These are phyloP conservation scores for Cladophialophora carrionii DNA, from an alignment of 2,329 filamentous ascomycete species.

Conservation along the genomic window DNA sequence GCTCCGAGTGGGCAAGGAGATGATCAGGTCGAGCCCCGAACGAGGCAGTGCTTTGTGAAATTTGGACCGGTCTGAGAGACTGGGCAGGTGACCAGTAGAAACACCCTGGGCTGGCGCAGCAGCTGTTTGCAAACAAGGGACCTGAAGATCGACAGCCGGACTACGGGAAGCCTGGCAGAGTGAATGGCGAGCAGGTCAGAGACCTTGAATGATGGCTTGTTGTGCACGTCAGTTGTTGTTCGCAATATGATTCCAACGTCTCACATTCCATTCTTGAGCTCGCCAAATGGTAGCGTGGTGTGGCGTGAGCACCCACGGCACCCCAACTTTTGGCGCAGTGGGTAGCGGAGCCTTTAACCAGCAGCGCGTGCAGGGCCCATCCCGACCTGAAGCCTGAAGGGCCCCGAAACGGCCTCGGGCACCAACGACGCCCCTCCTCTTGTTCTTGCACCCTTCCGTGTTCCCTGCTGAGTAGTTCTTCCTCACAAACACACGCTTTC, in stretches of 20 bases:
- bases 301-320: conserved; percentile 15
- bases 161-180: not conserved
- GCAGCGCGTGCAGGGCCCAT: not conserved
- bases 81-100: conserved; percentile 1
- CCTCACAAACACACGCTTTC: conserved; percentile 10
- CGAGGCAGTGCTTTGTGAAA: conserved; percentile 17
- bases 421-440: conserved; percentile 1
- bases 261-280: conserved; percentile 4
- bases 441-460: not conserved
- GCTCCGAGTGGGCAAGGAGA: conserved; percentile 10
- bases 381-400: not conserved
- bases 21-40: not conserved
- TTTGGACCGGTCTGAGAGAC: not conserved
- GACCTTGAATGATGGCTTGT: not conserved
- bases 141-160: not conserved
- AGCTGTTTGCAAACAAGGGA: conserved; percentile 1
- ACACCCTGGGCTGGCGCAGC: no score
- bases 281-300: conserved; percentile 11
- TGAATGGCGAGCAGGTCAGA: not conserved
- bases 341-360: conserved; percentile 1
- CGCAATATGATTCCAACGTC: not conserved
- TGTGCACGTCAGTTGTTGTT: not conserved
- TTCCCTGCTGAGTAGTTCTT: not conserved
- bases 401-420: conserved; percentile 1
- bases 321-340: conserved; percentile 9